Evolutionary conservation across 257 asterid genomes (phyloP).

Genomic region (Petrea volubilis): DNA sequence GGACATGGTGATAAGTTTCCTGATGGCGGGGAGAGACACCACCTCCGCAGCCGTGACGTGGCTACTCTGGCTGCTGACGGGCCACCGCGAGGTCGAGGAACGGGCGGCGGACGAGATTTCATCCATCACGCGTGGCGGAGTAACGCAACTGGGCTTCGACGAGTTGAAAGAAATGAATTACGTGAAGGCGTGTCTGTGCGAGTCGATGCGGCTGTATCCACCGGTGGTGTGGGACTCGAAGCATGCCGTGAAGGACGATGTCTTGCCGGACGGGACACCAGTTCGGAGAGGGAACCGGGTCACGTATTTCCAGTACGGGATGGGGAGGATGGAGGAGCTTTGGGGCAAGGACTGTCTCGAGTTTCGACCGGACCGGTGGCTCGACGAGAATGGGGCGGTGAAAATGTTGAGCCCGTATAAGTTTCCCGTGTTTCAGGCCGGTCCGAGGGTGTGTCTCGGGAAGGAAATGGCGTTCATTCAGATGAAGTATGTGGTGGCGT

Average conservation of each 20-base stretch:
- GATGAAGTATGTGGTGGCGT: slow-evolving; percentile 69
- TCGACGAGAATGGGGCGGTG: slow-evolving; percentile 31
- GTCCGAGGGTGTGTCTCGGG: slow-evolving; percentile 81
- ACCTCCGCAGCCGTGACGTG: slow-evolving; percentile 70
- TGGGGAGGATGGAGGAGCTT: slow-evolving; percentile 78
- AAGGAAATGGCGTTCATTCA: slow-evolving; percentile 84
- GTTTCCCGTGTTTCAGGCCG: slow-evolving; percentile 86
- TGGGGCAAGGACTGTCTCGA: slow-evolving; percentile 75
- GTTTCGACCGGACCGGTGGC: slow-evolving; percentile 73
- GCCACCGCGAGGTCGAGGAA: slow-evolving; percentile 36
- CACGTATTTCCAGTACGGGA: slow-evolving; percentile 80
- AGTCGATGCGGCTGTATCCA: slow-evolving; percentile 83
- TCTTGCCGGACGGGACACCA: slow-evolving; percentile 73
- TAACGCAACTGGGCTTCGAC: slow-evolving; percentile 13
- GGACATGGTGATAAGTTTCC: slow-evolving; percentile 43
- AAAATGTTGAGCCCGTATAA: slow-evolving; percentile 49
- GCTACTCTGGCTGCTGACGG: slow-evolving; percentile 53
- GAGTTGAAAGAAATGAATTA: slow-evolving; percentile 51
- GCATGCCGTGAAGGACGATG: slow-evolving; percentile 61
- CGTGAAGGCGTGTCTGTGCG: slow-evolving; percentile 63
- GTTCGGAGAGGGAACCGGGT: slow-evolving; percentile 61
- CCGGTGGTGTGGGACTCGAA: slow-evolving; percentile 98
- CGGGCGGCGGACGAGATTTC: slow-evolving; percentile 35
- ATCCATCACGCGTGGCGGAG: not conserved
- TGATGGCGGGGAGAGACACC: slow-evolving; percentile 72